Conservation (phyloP, 768 basidiomycete species). For the Mycena venus region DNA sequence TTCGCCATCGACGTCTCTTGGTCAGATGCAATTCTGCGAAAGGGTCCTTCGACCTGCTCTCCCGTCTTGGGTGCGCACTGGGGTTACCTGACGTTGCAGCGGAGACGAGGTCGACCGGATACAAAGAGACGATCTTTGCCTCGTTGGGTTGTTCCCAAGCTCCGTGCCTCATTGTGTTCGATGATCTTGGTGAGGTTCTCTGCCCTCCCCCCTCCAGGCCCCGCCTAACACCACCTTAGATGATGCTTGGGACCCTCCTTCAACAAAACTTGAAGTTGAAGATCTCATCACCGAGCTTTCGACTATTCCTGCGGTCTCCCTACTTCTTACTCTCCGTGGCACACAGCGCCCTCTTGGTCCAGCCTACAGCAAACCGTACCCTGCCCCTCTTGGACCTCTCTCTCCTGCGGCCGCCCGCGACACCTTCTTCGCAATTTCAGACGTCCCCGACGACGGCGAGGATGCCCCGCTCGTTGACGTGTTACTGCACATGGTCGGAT, state of each 20-base stretch:
- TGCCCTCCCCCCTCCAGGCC: background rate
- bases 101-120: constrained; percentile 9
- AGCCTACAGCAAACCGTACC: constrained; percentile 28
- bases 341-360: constrained; percentile 34
- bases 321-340: constrained; percentile 31
- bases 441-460: constrained; percentile 14
- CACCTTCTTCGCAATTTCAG: constrained; percentile 30
- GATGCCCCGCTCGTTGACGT: constrained; percentile 27
- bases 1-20: constrained; percentile 15
- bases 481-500: constrained; percentile 27
- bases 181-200: constrained; percentile 22
- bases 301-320: constrained; percentile 24
- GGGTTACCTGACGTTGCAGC: constrained; percentile 12
- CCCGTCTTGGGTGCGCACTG: constrained; percentile 16
- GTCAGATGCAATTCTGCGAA: constrained; percentile 17
- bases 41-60: background rate
- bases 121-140: constrained; percentile 12
- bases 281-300: constrained; percentile 32
- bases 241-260: constrained; percentile 28
- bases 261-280: constrained; percentile 29
- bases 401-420: constrained; percentile 15
- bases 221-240: background rate
- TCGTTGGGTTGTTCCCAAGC: background rate
- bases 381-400: constrained; percentile 21
- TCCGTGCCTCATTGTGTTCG: constrained; percentile 29